Conservation (phyloP, 2,329 filamentous ascomycete genomes). For the Cladosporium sp. region DNA sequence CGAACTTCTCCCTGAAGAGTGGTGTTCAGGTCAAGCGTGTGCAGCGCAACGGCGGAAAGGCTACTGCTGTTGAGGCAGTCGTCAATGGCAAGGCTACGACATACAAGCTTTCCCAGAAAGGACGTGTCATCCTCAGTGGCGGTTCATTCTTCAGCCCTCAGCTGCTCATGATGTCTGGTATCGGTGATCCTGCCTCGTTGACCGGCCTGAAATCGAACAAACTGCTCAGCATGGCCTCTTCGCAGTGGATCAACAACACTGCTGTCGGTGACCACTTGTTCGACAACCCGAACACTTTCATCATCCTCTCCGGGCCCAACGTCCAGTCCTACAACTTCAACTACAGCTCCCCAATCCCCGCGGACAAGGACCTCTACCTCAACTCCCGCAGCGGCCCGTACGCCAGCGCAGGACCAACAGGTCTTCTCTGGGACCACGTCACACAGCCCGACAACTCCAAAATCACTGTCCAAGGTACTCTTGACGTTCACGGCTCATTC, state of each 20-base stretch:
- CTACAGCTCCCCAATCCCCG: constrained; percentile 47
- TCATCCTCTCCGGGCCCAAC: constrained; percentile 55
- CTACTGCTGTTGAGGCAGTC: constrained; percentile 47
- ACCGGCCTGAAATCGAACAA: constrained; percentile 41
- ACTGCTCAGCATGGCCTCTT: constrained; percentile 39
- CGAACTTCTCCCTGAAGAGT: constrained; percentile 50
- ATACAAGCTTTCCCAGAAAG: constrained; percentile 35
- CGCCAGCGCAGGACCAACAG: constrained; percentile 55
- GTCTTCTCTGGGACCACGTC: constrained; percentile 57
- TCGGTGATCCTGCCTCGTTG: constrained; percentile 43
- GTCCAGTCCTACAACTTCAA: constrained; percentile 53
- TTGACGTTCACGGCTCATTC: constrained; percentile 51
- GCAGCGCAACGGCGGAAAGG: constrained; percentile 43
- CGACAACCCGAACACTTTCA: constrained; percentile 51
- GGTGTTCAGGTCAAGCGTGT: constrained; percentile 50
- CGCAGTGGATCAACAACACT: constrained; percentile 54
- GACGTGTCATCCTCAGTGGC: constrained; percentile 57
- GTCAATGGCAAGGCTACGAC: constrained; percentile 42
- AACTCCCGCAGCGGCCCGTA: constrained; percentile 54
- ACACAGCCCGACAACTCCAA: constrained; percentile 56
- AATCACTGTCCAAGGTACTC: constrained; percentile 55
- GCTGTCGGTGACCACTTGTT: constrained; percentile 55
- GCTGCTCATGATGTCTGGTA: constrained; percentile 61
- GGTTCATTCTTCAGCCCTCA: constrained; percentile 61
- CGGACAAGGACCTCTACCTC: constrained; percentile 53